Evolutionary conservation across 2,329 filamentous ascomycete species (phyloP).

Genomic region (Alternaria longipes): DNA sequence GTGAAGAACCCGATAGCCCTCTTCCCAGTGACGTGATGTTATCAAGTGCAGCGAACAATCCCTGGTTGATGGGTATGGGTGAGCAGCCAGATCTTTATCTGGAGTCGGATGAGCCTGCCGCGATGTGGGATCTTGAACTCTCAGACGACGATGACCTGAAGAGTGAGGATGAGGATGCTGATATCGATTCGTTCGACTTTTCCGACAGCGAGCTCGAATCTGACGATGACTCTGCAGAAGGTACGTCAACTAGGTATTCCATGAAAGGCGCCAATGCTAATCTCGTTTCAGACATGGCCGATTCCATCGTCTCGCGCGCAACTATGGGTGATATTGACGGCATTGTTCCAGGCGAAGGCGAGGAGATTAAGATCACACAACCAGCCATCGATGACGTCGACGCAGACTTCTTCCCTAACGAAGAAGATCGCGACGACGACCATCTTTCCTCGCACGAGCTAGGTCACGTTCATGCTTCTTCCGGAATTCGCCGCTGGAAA

Average conservation of each 20-base stretch:
- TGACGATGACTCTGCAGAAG: conserved; percentile 41
- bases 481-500: conserved; percentile 80
- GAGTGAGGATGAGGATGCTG: conserved; percentile 48
- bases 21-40: conserved; percentile 46
- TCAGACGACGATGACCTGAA: conserved; percentile 62
- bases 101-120: conserved; percentile 35
- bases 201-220: conserved; percentile 65
- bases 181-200: conserved; percentile 56
- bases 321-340: conserved; percentile 76
- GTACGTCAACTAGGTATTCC: conserved; percentile 13
- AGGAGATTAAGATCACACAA: conserved; percentile 85
- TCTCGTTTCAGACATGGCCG: conserved; percentile 27
- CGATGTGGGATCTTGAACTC: conserved; percentile 58
- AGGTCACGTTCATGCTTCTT: conserved; percentile 87
- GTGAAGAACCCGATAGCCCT: conserved; percentile 47
- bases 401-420: conserved; percentile 81
- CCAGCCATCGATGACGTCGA: conserved; percentile 89
- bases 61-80: conserved; percentile 51
- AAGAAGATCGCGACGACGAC: conserved; percentile 79
- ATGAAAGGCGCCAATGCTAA: not conserved
- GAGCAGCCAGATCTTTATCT: conserved; percentile 46
- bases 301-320: conserved; percentile 40
- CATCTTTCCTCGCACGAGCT: conserved; percentile 81
- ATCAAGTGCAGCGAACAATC: conserved; percentile 55
- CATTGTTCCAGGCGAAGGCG: conserved; percentile 76